Conservation (phyloP, 2,329 filamentous ascomycete species). For the Fusarium bulbicola region DNA sequence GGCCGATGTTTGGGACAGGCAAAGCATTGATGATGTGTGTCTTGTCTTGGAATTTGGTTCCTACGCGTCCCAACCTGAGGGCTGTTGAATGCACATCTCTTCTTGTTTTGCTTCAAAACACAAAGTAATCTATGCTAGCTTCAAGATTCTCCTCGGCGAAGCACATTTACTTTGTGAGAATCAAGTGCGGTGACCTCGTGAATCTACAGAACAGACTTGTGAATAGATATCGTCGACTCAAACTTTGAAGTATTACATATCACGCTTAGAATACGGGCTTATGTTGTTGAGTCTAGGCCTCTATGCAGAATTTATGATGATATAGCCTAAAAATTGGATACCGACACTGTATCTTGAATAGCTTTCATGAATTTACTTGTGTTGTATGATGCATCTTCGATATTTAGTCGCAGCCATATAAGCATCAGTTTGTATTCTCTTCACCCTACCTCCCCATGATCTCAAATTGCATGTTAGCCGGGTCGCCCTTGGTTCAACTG, state of each 20-base stretch:
- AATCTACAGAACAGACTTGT: too few relatives aligned
- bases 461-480: not conserved
- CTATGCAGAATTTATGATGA: not conserved
- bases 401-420: too few relatives aligned
- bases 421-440: not conserved
- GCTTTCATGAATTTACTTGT: too few relatives aligned
- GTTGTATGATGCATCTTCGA: too few relatives aligned
- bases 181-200: too few relatives aligned
- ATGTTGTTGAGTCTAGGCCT: not conserved
- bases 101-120: not conserved
- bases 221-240: too few relatives aligned
- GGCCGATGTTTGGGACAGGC: not conserved
- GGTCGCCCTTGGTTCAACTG: not conserved
- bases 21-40: too few relatives aligned
- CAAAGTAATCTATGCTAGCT: too few relatives aligned
- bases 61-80: not conserved
- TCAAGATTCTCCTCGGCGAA: too few relatives aligned
- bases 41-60: not conserved
- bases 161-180: too few relatives aligned
- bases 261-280: not conserved
- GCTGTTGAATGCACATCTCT: not conserved
- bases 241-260: too few relatives aligned
- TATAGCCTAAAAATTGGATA: not conserved
- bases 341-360: too few relatives aligned
- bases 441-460: not conserved